Evolutionary conservation across 2,329 filamentous ascomycete genomes (phyloP).

Genomic region (Chrysoporthe cubensis): DNA sequence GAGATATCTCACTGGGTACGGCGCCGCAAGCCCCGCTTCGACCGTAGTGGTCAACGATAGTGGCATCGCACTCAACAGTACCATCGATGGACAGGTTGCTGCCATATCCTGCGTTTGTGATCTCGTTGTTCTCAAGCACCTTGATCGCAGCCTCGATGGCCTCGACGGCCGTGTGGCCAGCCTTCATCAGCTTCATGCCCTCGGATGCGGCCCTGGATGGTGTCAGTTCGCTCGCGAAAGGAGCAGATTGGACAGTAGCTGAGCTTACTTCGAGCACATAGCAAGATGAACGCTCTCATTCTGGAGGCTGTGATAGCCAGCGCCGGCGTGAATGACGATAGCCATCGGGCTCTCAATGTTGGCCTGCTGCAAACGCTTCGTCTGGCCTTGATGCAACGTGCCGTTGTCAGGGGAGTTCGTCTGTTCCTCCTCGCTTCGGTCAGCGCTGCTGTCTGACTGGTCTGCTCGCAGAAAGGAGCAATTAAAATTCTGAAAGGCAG

Average conservation of each 20-base stretch:
- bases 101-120: constrained; percentile 95
- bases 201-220: constrained; percentile 74
- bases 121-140: constrained; percentile 87
- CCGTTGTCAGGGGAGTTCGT: not conserved
- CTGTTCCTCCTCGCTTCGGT: not conserved
- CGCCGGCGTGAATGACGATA: constrained; percentile 94
- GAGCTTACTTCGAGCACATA: constrained; percentile 83
- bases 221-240: constrained; percentile 12
- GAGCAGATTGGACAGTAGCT: not conserved
- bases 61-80: constrained; percentile 91
- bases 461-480: not conserved
- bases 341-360: constrained; percentile 45
- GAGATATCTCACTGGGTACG: constrained; percentile 71
- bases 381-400: not conserved
- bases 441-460: not conserved
- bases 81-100: constrained; percentile 94
- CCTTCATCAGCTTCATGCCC: constrained; percentile 79
- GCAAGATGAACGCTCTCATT: constrained; percentile 85
- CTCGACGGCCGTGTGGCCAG: constrained; percentile 80
- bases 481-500: not conserved
- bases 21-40: constrained; percentile 93
- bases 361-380: constrained; percentile 4
- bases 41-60: constrained; percentile 87
- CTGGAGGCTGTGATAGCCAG: constrained; percentile 86
- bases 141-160: constrained; percentile 89